These are phyloP conservation scores for Cyamopsis tetragonoloba DNA, from an alignment of 306 rosid species.

Conservation along the genomic window DNA sequence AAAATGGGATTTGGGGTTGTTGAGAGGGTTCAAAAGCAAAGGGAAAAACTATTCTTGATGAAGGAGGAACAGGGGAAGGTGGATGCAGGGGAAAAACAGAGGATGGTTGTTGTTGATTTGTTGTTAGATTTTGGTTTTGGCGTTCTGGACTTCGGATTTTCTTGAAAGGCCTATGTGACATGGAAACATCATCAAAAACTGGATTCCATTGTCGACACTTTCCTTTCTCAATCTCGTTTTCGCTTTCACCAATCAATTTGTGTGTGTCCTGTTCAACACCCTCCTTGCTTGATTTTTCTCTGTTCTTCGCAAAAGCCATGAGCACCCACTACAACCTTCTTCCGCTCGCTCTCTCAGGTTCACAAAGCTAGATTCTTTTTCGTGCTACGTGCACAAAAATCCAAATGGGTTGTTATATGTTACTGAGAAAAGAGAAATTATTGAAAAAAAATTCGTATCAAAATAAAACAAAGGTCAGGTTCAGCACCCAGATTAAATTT, in stretches of 20 bases:
- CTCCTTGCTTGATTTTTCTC: conserved; percentile 42
- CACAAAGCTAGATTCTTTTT: background rate
- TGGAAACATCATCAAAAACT: conserved; percentile 49
- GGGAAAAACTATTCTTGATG: conserved; percentile 59
- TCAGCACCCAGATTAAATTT: conserved; percentile 15
- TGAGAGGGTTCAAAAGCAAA: conserved; percentile 55
- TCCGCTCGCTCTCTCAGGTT: conserved; percentile 36
- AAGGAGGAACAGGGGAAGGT: conserved; percentile 25
- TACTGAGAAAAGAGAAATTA: background rate
- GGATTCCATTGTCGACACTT: conserved; percentile 39
- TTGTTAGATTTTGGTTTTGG: too few relatives aligned
- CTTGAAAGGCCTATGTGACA: conserved; percentile 51
- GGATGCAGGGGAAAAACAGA: conserved; percentile 24
- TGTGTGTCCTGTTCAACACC: conserved; percentile 25
- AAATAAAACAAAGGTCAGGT: background rate
- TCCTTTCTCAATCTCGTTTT: conserved; percentile 32
- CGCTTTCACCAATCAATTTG: conserved; percentile 18
- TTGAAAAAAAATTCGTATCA: background rate
- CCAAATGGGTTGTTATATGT: conserved; percentile 4
- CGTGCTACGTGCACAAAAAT: background rate
- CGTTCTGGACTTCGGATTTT: conserved; percentile 53
- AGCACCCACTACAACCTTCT: background rate
- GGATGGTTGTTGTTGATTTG: conserved; percentile 12
- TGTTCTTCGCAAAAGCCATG: conserved; percentile 43
- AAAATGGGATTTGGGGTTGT: conserved; percentile 38